A percentile compares a stretch with the other conserved stretches of the same genome.
These are phyloP conservation scores for Coelastrella sp. DNA, from an alignment of 139 green algal genomes.

Conservation along the genomic window DNA sequence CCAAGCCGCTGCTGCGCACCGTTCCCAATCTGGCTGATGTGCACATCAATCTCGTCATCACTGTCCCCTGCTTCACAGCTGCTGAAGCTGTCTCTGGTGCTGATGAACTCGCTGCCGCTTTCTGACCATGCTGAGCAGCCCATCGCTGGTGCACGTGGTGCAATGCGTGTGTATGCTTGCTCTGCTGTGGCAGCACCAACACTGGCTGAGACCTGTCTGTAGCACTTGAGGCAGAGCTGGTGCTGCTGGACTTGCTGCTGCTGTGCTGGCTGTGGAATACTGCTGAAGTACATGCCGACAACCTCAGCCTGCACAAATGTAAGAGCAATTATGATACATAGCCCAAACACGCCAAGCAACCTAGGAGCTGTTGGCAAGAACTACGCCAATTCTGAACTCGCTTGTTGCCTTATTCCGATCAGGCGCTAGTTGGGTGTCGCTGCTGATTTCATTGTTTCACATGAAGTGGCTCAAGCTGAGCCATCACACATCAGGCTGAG, in stretches of 20 bases:
- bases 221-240: conserved; percentile 50
- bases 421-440: too few species aligned
- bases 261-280: neutral
- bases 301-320: conserved; percentile 19
- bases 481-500: too few species aligned
- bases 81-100: conserved; percentile 68
- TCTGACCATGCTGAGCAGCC: conserved; percentile 55
- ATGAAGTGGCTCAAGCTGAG: too few species aligned
- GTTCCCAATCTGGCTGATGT: neutral
- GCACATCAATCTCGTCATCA: neutral
- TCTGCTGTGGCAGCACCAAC: conserved; percentile 8
- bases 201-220: neutral
- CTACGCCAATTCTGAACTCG: too few species aligned
- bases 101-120: conserved; percentile 64
- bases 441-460: too few species aligned
- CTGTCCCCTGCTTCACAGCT: conserved; percentile 40
- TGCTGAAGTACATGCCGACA: conserved; percentile 41
- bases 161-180: conserved; percentile 41
- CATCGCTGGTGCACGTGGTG: conserved; percentile 30
- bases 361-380: too few species aligned
- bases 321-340: too few species aligned
- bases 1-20: neutral
- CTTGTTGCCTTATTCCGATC: too few species aligned
- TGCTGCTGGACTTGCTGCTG: conserved; percentile 27
- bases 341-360: too few species aligned